Conservation (phyloP, 768 basidiomycete genomes). For the Rhizopogon vulgaris region DNA sequence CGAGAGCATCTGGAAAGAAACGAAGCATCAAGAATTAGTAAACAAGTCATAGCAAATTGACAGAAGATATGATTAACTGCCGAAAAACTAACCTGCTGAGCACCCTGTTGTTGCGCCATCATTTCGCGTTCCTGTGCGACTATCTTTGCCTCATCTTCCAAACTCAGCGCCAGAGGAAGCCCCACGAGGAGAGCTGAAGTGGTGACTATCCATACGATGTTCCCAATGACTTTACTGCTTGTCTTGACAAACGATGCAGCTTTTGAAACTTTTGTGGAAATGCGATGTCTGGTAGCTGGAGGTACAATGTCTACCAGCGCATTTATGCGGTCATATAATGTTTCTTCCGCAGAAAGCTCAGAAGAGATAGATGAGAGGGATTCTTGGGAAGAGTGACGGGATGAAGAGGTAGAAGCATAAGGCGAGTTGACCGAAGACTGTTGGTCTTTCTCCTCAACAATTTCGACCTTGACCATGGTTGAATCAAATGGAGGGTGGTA, state of each 20-base stretch:
- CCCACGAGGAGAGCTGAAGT: conserved; percentile 93
- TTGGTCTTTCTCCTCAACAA: conserved; percentile 77
- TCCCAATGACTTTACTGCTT: conserved; percentile 70
- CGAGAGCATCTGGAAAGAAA: conserved; percentile 58
- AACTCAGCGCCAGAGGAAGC: conserved; percentile 83
- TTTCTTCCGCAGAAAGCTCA: conserved; percentile 68
- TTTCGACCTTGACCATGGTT: conserved; percentile 90
- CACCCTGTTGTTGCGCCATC: conserved; percentile 88
- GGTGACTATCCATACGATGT: conserved; percentile 90
- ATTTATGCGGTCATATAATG: conserved; percentile 78
- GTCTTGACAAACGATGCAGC: conserved; percentile 62
- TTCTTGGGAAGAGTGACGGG: conserved; percentile 58
- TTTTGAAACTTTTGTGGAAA: conserved; percentile 54
- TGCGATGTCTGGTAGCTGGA: conserved; percentile 77
- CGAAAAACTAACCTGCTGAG: conserved; percentile 75
- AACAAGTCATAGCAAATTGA: background rate
- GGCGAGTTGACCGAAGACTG: conserved; percentile 47
- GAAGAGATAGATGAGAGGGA: conserved; percentile 81
- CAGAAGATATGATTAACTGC: conserved; percentile 2
- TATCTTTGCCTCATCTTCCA: conserved; percentile 96
- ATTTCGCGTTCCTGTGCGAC: conserved; percentile 93
- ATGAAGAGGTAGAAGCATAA: conserved; percentile 70
- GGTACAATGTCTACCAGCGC: conserved; percentile 96
- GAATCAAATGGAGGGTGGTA: conserved; percentile 4
- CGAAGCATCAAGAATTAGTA: conserved; percentile 7